Percentiles rank a stretch among this genome's conserved stretches.
Evolutionary conservation across 805 yeast species (phyloP).

Genomic region (Ogataea degrootiae): DNA sequence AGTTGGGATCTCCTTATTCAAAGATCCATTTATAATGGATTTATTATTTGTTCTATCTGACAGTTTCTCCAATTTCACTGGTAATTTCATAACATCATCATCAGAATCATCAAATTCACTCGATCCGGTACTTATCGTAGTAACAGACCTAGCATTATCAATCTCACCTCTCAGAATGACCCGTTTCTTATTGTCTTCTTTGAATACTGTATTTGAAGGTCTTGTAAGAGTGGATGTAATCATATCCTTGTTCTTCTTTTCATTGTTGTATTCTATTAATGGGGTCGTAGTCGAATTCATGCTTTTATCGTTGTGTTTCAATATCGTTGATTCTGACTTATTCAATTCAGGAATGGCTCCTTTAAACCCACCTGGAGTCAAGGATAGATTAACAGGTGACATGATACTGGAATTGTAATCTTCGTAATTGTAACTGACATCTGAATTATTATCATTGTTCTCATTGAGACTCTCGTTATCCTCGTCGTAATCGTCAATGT

Average conservation of each 20-base stretch:
- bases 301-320: background rate
- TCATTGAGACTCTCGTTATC: constrained; percentile 8
- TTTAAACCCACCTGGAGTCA: constrained; percentile 2
- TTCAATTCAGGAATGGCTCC: background rate
- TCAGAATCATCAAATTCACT: constrained; percentile 23
- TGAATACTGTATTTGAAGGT: too few relatives aligned
- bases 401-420: constrained; percentile 16
- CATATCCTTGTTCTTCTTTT: too few relatives aligned
- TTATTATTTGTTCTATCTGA: background rate
- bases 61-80: background rate
- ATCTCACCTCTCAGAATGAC: too few relatives aligned
- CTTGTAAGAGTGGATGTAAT: too few relatives aligned
- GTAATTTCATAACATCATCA: constrained; percentile 4
- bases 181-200: too few relatives aligned
- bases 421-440: constrained; percentile 13
- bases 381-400: constrained; percentile 15
- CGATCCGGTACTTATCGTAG: background rate
- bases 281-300: too few relatives aligned
- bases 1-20: background rate
- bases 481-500: constrained; percentile 3
- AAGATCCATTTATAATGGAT: background rate
- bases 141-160: too few relatives aligned
- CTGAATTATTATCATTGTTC: constrained; percentile 3
- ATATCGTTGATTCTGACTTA: too few relatives aligned
- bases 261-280: too few relatives aligned